phyloP scores from a whole-genome alignment of 2,329 filamentous ascomycete genomes.

The Chaetomium strumarium region DNA sequence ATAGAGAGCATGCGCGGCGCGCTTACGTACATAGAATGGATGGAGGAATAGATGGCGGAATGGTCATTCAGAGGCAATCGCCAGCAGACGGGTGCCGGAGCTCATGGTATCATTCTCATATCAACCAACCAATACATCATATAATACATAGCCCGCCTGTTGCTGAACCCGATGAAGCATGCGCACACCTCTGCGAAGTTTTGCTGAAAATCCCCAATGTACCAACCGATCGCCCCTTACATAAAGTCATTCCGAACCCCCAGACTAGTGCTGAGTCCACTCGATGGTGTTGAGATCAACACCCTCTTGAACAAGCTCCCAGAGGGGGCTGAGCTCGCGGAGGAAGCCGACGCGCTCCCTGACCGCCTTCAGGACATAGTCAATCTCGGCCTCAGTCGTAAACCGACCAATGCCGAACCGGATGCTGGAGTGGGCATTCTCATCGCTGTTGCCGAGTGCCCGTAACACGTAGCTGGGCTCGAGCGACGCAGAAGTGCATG shows the following conservation, averaged over 20 bases:
- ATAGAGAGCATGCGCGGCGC: no score
- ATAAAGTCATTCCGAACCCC: not conserved
- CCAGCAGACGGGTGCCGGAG: not conserved
- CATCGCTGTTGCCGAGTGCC: constrained; percentile 90
- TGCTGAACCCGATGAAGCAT: not conserved
- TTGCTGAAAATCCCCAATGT: not conserved
- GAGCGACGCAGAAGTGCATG: constrained; percentile 92
- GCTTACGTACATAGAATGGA: no score
- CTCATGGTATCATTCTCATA: constrained; percentile 21
- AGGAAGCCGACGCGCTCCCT: constrained; percentile 86
- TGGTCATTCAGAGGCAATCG: not conserved
- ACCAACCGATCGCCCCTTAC: not conserved
- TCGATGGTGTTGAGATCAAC: constrained; percentile 93
- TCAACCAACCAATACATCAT: constrained; percentile 10
- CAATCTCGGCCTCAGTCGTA: constrained; percentile 90
- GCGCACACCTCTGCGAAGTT: not conserved
- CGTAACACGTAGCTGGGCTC: constrained; percentile 95
- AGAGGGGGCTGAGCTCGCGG: constrained; percentile 88
- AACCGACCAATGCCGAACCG: constrained; percentile 96
- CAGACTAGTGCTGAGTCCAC: constrained; percentile 85
- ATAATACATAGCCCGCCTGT: constrained; percentile 14
- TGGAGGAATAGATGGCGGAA: no score
- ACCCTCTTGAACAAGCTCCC: constrained; percentile 97
- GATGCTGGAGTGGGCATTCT: constrained; percentile 96
- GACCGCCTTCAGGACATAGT: constrained; percentile 95